Evolutionary conservation across 176 grass and related monocot species (phyloP).

Genomic region (Oryza glaberrima): DNA sequence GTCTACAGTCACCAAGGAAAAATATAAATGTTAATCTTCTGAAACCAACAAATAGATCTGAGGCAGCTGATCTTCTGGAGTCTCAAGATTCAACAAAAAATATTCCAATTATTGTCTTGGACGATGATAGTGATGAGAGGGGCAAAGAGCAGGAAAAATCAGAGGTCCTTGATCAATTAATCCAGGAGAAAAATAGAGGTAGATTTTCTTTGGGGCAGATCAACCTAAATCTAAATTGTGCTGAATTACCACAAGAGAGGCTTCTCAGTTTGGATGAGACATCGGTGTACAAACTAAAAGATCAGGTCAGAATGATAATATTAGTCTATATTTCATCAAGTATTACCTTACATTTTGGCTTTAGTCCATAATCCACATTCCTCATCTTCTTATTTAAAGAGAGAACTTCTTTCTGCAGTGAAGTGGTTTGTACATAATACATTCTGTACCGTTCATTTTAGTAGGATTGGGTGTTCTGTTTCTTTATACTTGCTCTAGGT

Average conservation of each 20-base stretch:
- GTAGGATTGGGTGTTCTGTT: background rate
- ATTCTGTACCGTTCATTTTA: background rate
- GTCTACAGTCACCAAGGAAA: conserved; percentile 1
- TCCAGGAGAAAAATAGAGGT: conserved; percentile 40
- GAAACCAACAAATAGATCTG: conserved; percentile 28
- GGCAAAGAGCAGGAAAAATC: conserved; percentile 44
- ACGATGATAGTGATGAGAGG: conserved; percentile 53
- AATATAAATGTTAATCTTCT: conserved; percentile 29
- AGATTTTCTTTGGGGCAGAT: conserved; percentile 31
- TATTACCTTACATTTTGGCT: conserved; percentile 16
- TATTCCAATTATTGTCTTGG: conserved; percentile 38
- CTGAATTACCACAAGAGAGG: conserved; percentile 37
- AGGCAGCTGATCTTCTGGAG: conserved; percentile 54
- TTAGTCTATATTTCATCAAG: background rate
- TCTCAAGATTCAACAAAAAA: conserved; percentile 64
- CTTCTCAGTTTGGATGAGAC: conserved; percentile 24
- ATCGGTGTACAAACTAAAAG: conserved; percentile 38
- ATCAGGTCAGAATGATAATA: conserved; percentile 53
- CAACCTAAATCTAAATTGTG: conserved; percentile 38
- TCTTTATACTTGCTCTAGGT: background rate
- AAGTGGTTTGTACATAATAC: background rate
- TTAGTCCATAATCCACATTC: background rate
- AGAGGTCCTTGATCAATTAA: conserved; percentile 44
- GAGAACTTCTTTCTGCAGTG: background rate
- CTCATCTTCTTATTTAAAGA: background rate